phyloP scores from a whole-genome alignment of 176 grass and related monocot species.

The Phoenix dactylifera region DNA sequence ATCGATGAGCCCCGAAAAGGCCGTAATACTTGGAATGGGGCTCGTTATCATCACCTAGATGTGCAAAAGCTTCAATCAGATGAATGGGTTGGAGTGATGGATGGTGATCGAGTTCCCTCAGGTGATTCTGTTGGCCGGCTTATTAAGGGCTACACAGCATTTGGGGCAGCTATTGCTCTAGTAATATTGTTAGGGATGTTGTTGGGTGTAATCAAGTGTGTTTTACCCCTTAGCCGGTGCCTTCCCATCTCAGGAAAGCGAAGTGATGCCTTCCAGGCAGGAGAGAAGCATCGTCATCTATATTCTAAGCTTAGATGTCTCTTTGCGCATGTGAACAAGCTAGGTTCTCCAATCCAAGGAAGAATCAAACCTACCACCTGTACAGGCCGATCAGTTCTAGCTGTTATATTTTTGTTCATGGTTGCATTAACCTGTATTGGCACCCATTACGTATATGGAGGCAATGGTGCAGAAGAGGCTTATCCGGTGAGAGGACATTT shows the following conservation, averaged over 20 bases:
- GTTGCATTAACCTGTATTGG: constrained; percentile 55
- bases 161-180: constrained; percentile 33
- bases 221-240: constrained; percentile 41
- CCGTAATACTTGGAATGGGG: constrained; percentile 75
- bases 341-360: constrained; percentile 35
- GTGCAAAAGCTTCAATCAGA: constrained; percentile 48
- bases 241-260: constrained; percentile 46
- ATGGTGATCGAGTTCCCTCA: constrained; percentile 64
- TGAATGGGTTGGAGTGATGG: constrained; percentile 80
- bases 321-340: constrained; percentile 31
- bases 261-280: constrained; percentile 21
- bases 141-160: constrained; percentile 48
- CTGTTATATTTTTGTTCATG: constrained; percentile 21
- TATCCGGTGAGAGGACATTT: constrained; percentile 54
- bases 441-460: constrained; percentile 60
- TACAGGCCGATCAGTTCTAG: constrained; percentile 28
- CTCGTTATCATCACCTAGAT: constrained; percentile 79
- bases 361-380: constrained; percentile 50
- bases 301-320: constrained; percentile 35
- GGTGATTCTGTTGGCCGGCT: constrained; percentile 33
- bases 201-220: constrained; percentile 54
- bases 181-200: constrained; percentile 46
- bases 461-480: constrained; percentile 54
- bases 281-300: constrained; percentile 19
- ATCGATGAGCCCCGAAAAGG: constrained; percentile 43